Percentiles rank a stretch among this genome's conserved stretches.
Conservation (phyloP, 78 protist species). For the Guillardia theta region DNA sequence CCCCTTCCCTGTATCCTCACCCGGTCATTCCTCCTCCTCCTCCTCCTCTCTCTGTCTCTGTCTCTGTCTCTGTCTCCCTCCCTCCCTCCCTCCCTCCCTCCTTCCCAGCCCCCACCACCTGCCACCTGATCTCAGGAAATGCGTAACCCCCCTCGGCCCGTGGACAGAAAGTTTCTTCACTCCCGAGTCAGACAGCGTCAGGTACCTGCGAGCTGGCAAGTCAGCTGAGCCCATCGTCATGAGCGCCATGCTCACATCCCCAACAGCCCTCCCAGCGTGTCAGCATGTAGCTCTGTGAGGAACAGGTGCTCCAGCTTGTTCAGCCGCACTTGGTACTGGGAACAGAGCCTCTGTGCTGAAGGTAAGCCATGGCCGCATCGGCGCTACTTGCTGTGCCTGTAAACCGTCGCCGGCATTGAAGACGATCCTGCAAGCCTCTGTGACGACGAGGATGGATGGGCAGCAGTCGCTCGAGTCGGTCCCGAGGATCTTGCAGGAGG, state of each 20-base stretch:
- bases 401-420: conserved; percentile 46
- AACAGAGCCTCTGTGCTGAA: conserved; percentile 51
- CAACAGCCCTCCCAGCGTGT: conserved; percentile 27
- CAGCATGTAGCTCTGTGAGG: conserved; percentile 9
- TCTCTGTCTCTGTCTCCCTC: too few relatives aligned
- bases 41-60: too few relatives aligned
- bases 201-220: not conserved
- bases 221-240: not conserved
- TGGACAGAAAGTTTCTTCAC: not conserved
- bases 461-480: not conserved
- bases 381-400: not conserved
- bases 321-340: not conserved
- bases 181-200: conserved; percentile 22
- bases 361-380: not conserved
- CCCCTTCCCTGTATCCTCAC: not conserved
- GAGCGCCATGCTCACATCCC: not conserved
- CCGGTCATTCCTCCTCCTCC: too few relatives aligned
- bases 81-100: too few relatives aligned
- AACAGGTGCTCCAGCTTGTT: not conserved
- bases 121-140: not conserved
- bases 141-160: not conserved
- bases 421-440: not conserved
- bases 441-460: not conserved
- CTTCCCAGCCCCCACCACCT: too few relatives aligned
- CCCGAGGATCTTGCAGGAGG: not conserved